Percentiles rank a stretch among this genome's conserved stretches.
Evolutionary conservation across 306 rosid genomes (phyloP).

Genomic region (Lupinus albus): DNA sequence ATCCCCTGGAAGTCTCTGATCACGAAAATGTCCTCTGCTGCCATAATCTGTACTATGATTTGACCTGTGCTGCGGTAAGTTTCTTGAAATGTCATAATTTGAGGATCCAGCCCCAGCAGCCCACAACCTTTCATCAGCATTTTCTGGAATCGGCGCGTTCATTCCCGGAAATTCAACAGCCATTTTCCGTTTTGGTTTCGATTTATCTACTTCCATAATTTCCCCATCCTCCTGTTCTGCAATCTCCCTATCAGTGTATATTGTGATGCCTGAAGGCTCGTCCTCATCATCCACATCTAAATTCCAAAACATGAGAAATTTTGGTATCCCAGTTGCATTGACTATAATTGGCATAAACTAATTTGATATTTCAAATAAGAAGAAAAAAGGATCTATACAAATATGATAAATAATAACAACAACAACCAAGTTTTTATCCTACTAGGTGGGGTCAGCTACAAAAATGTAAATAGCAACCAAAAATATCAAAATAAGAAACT

Average conservation of each 20-base stretch:
- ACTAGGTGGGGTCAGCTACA: no score
- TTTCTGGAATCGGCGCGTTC: conserved; percentile 86
- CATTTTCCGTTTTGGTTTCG: conserved; percentile 59
- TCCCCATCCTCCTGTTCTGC: conserved; percentile 92
- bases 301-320: conserved; percentile 33
- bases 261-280: conserved; percentile 90
- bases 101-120: conserved; percentile 49
- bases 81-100: conserved; percentile 54
- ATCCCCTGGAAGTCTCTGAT: conserved; percentile 63
- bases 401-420: no score
- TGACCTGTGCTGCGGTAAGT: conserved; percentile 51
- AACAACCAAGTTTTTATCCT: no score
- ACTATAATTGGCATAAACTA: not conserved
- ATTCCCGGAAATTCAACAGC: conserved; percentile 80
- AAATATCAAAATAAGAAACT: not conserved
- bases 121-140: conserved; percentile 81
- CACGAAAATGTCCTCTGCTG: conserved; percentile 63
- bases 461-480: conserved; percentile 1
- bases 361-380: conserved; percentile 15
- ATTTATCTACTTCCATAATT: conserved; percentile 58
- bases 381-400: not conserved
- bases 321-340: not conserved
- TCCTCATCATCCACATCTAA: conserved; percentile 78
- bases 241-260: conserved; percentile 61
- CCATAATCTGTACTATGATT: conserved; percentile 50